These are phyloP conservation scores for Nicotiana undulata DNA, from an alignment of 257 asterid genomes.

Conservation along the genomic window DNA sequence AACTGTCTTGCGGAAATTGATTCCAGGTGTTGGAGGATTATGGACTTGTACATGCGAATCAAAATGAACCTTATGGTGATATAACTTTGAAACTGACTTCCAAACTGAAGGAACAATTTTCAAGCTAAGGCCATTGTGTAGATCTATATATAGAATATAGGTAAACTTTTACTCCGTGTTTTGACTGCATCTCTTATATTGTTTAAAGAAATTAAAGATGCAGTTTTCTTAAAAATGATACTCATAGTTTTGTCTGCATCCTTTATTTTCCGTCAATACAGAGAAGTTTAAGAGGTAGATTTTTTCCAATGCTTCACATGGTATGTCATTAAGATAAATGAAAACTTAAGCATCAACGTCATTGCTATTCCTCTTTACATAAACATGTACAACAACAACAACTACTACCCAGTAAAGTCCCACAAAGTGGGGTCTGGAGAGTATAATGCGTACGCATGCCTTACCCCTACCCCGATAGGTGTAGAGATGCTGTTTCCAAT, in stretches of 20 bases:
- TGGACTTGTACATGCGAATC: conserved; percentile 50
- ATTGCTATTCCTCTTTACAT: too few species aligned
- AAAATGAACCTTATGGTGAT: conserved; percentile 51
- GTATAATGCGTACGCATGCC: too few species aligned
- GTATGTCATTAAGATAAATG: too few species aligned
- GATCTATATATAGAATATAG: neutral
- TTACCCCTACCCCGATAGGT: too few species aligned
- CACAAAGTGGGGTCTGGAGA: too few species aligned
- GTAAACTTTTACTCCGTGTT: neutral
- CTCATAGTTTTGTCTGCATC: neutral
- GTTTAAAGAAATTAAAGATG: neutral
- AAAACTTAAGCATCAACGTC: too few species aligned
- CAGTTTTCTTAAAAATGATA: neutral
- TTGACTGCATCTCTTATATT: neutral
- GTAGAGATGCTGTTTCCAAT: too few species aligned
- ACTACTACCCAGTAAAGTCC: too few species aligned
- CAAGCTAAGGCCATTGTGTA: conserved; percentile 14
- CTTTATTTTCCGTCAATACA: neutral
- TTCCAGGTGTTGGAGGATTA: conserved; percentile 57
- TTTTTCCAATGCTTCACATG: neutral
- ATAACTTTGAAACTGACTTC: conserved; percentile 47
- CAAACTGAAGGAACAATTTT: conserved; percentile 48
- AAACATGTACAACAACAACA: too few species aligned
- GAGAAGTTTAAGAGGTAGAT: neutral
- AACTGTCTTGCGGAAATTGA: neutral